Evolutionary conservation across 164 flowering plant species (phyloP).

Genomic region (Aristolochia fimbriata): DNA sequence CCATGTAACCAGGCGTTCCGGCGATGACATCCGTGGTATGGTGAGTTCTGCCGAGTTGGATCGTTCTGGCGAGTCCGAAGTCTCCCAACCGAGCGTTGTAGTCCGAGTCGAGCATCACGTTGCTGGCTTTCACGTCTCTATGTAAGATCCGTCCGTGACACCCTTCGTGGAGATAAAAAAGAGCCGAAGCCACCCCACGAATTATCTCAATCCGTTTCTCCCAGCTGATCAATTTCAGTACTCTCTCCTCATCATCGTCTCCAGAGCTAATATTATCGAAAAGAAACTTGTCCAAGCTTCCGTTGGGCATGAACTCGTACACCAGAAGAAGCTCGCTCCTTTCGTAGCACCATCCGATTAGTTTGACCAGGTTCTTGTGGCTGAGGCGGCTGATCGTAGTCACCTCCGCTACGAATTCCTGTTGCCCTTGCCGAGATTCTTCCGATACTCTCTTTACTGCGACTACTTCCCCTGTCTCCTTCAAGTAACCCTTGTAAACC

Average conservation of each 20-base stretch:
- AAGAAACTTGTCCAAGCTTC: conserved; percentile 50
- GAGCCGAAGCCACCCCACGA: conserved; percentile 16
- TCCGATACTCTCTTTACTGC: conserved; percentile 49
- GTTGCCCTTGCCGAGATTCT: conserved; percentile 34
- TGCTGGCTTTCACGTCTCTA: conserved; percentile 24
- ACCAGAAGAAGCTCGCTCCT: conserved; percentile 42
- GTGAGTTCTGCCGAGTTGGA: conserved; percentile 15
- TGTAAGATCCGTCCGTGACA: conserved; percentile 19
- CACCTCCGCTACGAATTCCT: conserved; percentile 52
- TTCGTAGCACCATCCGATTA: conserved; percentile 63
- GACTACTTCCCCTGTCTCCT: conserved; percentile 19
- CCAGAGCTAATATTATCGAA: conserved; percentile 10
- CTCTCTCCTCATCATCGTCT: neutral
- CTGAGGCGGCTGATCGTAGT: conserved; percentile 45
- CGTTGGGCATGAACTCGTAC: conserved; percentile 54
- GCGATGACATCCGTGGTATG: conserved; percentile 23
- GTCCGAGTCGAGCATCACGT: conserved; percentile 20
- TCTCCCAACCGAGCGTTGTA: conserved; percentile 24
- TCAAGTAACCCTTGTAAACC: conserved; percentile 44
- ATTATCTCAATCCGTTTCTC: conserved; percentile 31
- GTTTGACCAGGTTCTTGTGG: conserved; percentile 51
- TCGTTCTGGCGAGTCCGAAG: conserved; percentile 23
- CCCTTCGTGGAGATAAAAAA: conserved; percentile 20
- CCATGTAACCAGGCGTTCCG: conserved; percentile 30
- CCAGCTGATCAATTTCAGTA: conserved; percentile 40